These are phyloP conservation scores for Floccularia luteovirens DNA, from an alignment of 768 basidiomycete genomes.

Conservation along the genomic window DNA sequence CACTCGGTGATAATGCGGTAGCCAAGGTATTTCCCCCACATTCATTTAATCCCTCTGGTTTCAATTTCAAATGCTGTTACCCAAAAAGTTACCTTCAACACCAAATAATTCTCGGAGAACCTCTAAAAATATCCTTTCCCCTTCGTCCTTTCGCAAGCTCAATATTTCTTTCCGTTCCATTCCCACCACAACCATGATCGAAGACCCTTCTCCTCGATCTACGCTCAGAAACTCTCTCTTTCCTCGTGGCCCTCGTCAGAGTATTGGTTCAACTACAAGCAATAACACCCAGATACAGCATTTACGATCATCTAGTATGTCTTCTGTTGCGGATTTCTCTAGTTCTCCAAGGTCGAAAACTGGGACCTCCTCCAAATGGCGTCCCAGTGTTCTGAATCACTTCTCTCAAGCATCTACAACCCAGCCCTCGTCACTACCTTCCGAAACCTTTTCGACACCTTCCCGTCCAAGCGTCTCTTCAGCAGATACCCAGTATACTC, in stretches of 20 bases:
- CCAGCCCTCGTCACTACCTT: slow-evolving; percentile 31
- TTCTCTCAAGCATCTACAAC: slow-evolving; percentile 44
- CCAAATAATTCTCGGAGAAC: slow-evolving; percentile 25
- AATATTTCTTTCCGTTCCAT: slow-evolving; percentile 37
- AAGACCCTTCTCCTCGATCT: slow-evolving; percentile 22
- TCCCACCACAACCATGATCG: slow-evolving; percentile 21
- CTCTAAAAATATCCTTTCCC: slow-evolving; percentile 25
- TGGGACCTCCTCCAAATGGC: slow-evolving; percentile 38
- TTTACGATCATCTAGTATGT: slow-evolving; percentile 41
- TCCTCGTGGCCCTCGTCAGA: slow-evolving; percentile 28
- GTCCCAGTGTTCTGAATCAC: slow-evolving; percentile 60
- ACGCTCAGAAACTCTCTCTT: slow-evolving; percentile 39
- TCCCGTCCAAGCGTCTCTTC: slow-evolving; percentile 38
- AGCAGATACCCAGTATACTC: slow-evolving; percentile 11
- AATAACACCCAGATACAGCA: slow-evolving; percentile 26
- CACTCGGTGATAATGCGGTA: slow-evolving; percentile 15
- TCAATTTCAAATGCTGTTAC: slow-evolving; percentile 7
- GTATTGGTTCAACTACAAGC: slow-evolving; percentile 14
- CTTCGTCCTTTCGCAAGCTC: slow-evolving; percentile 32
- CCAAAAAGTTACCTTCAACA: slow-evolving; percentile 24
- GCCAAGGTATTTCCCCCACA: slow-evolving; percentile 4
- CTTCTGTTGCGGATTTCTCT: slow-evolving; percentile 15
- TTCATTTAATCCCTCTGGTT: slow-evolving; percentile 1
- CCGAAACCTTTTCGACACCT: slow-evolving; percentile 30
- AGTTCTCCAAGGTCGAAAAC: slow-evolving; percentile 7